Base-by-base conservation (phyloP, 371 early-diverging fungal species). In the Mucor mucedo region DNA sequence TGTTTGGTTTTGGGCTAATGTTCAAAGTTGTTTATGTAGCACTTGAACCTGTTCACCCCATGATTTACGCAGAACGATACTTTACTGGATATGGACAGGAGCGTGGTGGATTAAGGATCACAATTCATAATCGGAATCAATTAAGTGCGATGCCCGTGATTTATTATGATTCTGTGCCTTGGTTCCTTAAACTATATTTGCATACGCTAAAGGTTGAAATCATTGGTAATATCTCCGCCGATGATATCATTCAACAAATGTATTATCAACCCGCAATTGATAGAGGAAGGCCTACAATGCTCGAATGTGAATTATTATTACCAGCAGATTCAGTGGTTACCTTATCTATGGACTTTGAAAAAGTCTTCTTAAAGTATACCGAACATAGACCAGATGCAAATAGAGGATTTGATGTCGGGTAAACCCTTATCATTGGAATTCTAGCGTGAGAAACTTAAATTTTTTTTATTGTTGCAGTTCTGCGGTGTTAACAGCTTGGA, bases 361-460 rank as follows among this genome's bases (percentile, higher is more conserved):
- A 90, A 69, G 91, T 92, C 5, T 94, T 95, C 65, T 74, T 98
- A 57, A 91, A 91, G 71, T 96, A 96, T 71, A 94, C 95, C 0
- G 98, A 98, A 72, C 95, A 98, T 66, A 94, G 93, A 35, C 98
- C 98, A 1, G 99, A 98, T 73, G 94, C 98, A 5, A 94, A 96
- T 73, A 86, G 96, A 52, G 99, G 99, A 0, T 95, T 97, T 70
- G 96, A 94, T 73, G 83, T 97, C 39, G 95, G 94, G 82, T 78
- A 78, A 69, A 55, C 32, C 5, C 47, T 50, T 16, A 14, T 10
- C 35, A 21, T 35, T 35, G 35, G 4, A 4, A 35, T 21, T 21
- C 52, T 28, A 60, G 55, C 42, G 54, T 52, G 57, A 55, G 52
- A 59, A 47, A 56, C 38, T 41, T n/a, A 61, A 60, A 8, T 65